Evolutionary conservation across 805 yeast species (phyloP), one percentile per base, ranked within the genome.

Genomic region (Cyberlindnera samutprakarnensis): DNA sequence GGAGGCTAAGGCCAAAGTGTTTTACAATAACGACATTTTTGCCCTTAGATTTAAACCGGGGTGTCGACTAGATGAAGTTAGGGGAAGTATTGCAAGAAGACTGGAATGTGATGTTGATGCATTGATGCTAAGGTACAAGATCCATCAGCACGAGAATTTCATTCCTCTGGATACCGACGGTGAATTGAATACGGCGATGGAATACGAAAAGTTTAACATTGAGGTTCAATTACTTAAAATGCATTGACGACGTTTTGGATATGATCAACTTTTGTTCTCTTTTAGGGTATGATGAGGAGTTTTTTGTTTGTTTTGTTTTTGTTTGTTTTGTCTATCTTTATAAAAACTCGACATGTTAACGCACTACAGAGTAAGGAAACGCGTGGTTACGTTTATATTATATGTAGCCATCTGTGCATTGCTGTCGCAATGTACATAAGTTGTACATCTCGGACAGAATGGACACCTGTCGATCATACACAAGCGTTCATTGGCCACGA

Each of bases 1-100:
- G 17, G 16, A 24, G 44, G 4, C n/a, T n/a, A 50, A 50, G 37
- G 30, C 46, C n/a, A 50, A 50, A 20, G 43, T 50, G 2, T 46
- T 35, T 32, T 33, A 36, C 19, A 30, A 41, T 18, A 43, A 42
- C 22, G 56, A 51, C 27, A 51, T 49, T 23, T 49, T 49, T 37
- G 56, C 56, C 2, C 19, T 51, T 7, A 43, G 38, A 28, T 32
- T 44, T 13, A 37, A 26, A 14, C 28, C 19, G 7, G 33, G 28
- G 5, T 17, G 29, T 2, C 25, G 26, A 2, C 25, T 49, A 11
- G 13, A 25, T 4, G 33, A 28, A 1, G 28, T 51, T 6, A 45
- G 35, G 34, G 31, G 31, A 7, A 40, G 47, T 6, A 45, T 51
- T 17, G 23, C 43, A 6, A 49, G 43, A 21, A 48, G 54, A 31